A percentile compares a stretch with the other conserved stretches of the same genome.
Evolutionary conservation across 768 basidiomycete species (phyloP).

Genomic region (Dioszegia aurantiaca): DNA sequence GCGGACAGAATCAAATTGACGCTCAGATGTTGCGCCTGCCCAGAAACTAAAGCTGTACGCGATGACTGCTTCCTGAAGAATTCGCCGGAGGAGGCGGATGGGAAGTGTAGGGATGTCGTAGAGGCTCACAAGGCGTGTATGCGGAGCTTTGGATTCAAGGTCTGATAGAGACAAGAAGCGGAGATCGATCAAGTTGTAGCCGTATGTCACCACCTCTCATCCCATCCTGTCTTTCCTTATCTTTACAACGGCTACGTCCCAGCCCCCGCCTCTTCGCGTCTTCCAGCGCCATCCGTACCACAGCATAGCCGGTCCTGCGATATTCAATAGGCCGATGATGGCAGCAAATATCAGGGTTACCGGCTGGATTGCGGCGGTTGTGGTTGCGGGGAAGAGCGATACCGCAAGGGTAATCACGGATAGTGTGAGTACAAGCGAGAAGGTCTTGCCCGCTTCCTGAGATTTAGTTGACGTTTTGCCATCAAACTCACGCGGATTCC

Average conservation of each 20-base stretch:
- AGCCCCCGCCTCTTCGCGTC: constrained; percentile 36
- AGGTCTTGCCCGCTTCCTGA: constrained; percentile 36
- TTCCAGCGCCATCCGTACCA: constrained; percentile 48
- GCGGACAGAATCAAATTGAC: not conserved
- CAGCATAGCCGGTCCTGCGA: constrained; percentile 35
- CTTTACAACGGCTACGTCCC: constrained; percentile 44
- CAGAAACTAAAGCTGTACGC: constrained; percentile 82
- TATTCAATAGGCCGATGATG: constrained; percentile 22
- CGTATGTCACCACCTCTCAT: constrained; percentile 3
- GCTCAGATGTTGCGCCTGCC: constrained; percentile 89
- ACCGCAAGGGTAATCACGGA: constrained; percentile 30
- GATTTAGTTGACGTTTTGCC: not conserved
- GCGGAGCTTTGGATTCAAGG: constrained; percentile 82
- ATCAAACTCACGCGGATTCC: constrained; percentile 33
- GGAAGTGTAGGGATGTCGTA: constrained; percentile 77
- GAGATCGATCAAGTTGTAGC: too few relatives aligned
- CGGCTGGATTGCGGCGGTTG: not conserved
- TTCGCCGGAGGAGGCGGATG: constrained; percentile 62
- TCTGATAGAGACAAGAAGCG: constrained; percentile 38
- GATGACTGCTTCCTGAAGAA: constrained; percentile 87
- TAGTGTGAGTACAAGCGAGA: constrained; percentile 34
- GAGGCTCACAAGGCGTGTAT: constrained; percentile 84
- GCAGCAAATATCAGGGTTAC: constrained; percentile 21
- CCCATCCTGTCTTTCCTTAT: constrained; percentile 18
- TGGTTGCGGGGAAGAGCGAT: constrained; percentile 28